Percentiles rank a stretch among this genome's conserved stretches.
Evolutionary conservation across 805 yeast genomes (phyloP).

Genomic region (Candida awuae): DNA sequence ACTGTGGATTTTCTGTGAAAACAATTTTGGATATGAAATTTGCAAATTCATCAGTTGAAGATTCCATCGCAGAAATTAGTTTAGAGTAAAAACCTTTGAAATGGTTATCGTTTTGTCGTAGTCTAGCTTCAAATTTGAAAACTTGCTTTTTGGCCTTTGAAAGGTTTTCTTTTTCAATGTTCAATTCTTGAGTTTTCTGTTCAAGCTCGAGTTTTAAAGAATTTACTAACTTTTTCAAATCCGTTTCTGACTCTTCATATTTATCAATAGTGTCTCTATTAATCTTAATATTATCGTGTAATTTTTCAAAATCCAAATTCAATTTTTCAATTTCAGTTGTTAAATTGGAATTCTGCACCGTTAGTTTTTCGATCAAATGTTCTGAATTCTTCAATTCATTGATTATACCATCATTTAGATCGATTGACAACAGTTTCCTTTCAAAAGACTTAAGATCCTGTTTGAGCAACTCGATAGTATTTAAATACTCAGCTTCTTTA

Average conservation of each 20-base stretch:
- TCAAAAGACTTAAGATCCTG: constrained; percentile 17
- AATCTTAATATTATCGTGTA: background rate
- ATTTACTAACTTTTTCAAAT: background rate
- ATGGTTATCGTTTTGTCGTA: too few relatives aligned
- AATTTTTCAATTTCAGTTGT: background rate
- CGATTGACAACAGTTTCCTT: background rate
- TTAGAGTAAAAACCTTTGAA: background rate
- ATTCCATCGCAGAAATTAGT: background rate
- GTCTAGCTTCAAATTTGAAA: too few relatives aligned
- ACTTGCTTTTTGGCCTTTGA: too few relatives aligned
- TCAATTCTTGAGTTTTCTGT: background rate
- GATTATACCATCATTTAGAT: background rate
- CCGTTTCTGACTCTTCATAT: constrained; percentile 3
- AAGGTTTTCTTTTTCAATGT: background rate
- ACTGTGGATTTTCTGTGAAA: too few relatives aligned
- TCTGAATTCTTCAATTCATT: constrained; percentile 3
- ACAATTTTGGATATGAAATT: background rate
- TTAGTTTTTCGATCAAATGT: constrained; percentile 12
- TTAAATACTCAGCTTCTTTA: background rate
- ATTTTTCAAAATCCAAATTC: background rate
- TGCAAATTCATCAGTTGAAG: background rate
- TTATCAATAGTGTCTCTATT: constrained; percentile 1
- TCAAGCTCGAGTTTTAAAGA: background rate
- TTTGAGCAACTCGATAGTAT: constrained; percentile 19
- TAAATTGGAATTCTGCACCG: constrained; percentile 19